Evolutionary conservation across 2,329 filamentous ascomycete species (phyloP).

Genomic region (Penicillium corylophilum): DNA sequence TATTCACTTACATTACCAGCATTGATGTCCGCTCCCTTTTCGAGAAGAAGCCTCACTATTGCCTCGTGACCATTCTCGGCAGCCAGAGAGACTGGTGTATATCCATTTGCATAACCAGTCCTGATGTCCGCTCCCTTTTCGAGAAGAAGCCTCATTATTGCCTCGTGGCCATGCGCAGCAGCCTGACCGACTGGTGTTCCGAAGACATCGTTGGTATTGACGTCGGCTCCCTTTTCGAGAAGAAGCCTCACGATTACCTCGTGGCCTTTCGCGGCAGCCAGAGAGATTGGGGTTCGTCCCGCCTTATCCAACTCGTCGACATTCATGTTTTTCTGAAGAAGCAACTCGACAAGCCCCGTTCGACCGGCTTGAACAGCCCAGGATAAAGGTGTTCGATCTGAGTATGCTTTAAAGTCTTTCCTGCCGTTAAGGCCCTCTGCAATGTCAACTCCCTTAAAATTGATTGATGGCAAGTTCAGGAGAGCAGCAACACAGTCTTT

Average conservation of each 20-base stretch:
- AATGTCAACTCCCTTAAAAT: slow-evolving; percentile 8
- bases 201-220: slow-evolving; percentile 3
- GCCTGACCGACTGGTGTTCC: slow-evolving; percentile 1
- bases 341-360: slow-evolving; percentile 4
- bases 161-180: slow-evolving; percentile 7
- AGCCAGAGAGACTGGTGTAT: slow-evolving; percentile 5
- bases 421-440: slow-evolving; percentile 7
- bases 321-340: slow-evolving; percentile 1
- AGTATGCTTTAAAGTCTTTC: slow-evolving; percentile 6
- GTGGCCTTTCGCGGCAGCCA: slow-evolving; percentile 4
- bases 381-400: slow-evolving; percentile 10
- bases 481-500: slow-evolving; percentile 9
- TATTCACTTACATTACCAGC: not conserved
- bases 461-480: slow-evolving; percentile 3
- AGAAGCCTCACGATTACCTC: slow-evolving; percentile 6
- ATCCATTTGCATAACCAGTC: not conserved
- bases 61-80: not conserved
- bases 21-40: slow-evolving; percentile 6
- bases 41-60: slow-evolving; percentile 8
- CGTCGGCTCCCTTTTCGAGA: slow-evolving; percentile 5
- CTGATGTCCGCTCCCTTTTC: slow-evolving; percentile 12
- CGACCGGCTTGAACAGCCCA: slow-evolving; percentile 11
- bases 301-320: not conserved
- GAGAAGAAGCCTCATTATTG: slow-evolving; percentile 11
- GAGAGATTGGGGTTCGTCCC: slow-evolving; percentile 1